Base-by-base conservation (phyloP, 2,329 filamentous ascomycete species). In the Trematosphaeria pertusa region DNA sequence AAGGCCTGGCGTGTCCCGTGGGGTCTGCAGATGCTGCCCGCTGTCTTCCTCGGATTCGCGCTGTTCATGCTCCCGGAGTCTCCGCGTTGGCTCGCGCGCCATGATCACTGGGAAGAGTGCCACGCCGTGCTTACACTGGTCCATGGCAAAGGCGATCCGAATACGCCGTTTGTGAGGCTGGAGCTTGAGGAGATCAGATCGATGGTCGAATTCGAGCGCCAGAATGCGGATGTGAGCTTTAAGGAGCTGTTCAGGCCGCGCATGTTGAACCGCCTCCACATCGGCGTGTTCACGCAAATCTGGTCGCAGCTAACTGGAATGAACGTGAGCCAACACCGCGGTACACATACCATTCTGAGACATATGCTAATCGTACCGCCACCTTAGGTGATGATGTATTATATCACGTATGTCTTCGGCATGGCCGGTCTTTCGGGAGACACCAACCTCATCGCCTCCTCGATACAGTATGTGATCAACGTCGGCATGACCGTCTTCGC, bases 401-500 rank as follows among this genome's bases (percentile, higher is more conserved):
- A 63, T 34, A 62, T 77, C 21, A 74, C 71, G 4, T 88, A 88
- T 54, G 81, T 89, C 48, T 89, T 89, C 67, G 78, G 78, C 9
- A 90, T 90, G 87, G 86, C 87, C 12, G 86, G 86, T 8, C 75
- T 87, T n/a, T 73, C 70, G 1, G 80, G 79, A 3, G 76, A 82
- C 56, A 79, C 78, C 42, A 80, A 84, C 28, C 78, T 90, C 7
- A 70, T 88, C 34, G 81, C 87, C 6, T 87, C 84, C 11, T 84
- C 82, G 8, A 89, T 89, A 52, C 84, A 89, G 44, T 89, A 88
- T 66, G 79, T 91, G 59, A 89, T 93, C 76, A 92, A 92, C 68
- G 88, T 93, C 1, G 50, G 86, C 41, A 89, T 90, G 85, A 93
- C 89, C 0, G 68, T 92, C 3, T 87, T 88, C 0, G 88, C 88